Evolutionary conservation across 2,329 filamentous ascomycete species (phyloP).

Genomic region (Alternaria sp.): DNA sequence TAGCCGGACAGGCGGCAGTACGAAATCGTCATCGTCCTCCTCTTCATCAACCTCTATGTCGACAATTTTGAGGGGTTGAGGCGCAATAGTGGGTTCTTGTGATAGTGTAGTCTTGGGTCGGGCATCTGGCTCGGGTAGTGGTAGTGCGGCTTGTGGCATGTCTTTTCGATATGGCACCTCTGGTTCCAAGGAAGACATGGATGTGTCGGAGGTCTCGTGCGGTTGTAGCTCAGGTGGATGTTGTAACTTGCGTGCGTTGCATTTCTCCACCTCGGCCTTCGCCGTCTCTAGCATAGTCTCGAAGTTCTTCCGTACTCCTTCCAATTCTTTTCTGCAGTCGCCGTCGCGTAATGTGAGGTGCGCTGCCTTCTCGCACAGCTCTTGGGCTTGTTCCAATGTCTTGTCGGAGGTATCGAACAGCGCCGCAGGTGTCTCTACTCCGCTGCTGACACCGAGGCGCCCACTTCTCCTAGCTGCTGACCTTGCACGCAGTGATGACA

Average conservation of each 20-base stretch:
- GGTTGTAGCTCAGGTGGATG: conserved; percentile 20
- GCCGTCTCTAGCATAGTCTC: conserved; percentile 69
- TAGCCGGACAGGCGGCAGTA: conserved; percentile 50
- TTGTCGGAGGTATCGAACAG: conserved; percentile 74
- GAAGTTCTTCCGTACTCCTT: conserved; percentile 72
- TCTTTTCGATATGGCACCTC: conserved; percentile 28
- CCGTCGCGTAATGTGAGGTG: conserved; percentile 90
- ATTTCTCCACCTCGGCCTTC: conserved; percentile 50
- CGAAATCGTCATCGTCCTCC: conserved; percentile 44
- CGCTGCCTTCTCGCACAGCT: conserved; percentile 83
- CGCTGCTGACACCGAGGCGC: conserved; percentile 17
- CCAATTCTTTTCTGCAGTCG: conserved; percentile 80
- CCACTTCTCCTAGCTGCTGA: conserved; percentile 28
- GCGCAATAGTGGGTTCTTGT: conserved; percentile 8
- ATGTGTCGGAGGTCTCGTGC: conserved; percentile 31
- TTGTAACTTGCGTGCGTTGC: conserved; percentile 28
- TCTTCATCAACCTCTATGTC: conserved; percentile 52
- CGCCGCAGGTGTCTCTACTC: conserved; percentile 31
- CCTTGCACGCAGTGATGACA: conserved; percentile 45
- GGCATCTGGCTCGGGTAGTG: conserved; percentile 15
- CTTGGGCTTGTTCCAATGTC: conserved; percentile 79
- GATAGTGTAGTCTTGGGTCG: conserved; percentile 20
- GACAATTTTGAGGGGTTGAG: conserved; percentile 32
- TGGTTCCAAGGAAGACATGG: conserved; percentile 28
- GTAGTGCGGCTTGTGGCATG: conserved; percentile 24